These are phyloP conservation scores for Solanum piurae DNA, from an alignment of 257 asterid species.

Conservation along the genomic window DNA sequence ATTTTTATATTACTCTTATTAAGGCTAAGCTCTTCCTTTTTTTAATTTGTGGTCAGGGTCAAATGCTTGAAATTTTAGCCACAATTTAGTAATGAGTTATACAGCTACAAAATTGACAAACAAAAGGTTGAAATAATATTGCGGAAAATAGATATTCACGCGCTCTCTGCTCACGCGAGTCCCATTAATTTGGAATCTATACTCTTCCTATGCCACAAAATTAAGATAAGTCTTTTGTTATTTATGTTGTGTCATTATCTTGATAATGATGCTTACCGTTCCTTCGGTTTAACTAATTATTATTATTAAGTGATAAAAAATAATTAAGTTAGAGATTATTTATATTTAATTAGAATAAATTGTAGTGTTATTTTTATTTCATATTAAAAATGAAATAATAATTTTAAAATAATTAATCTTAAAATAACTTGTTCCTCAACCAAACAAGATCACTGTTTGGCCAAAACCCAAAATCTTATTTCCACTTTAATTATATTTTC, in stretches of 20 bases:
- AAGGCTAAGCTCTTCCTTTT: neutral
- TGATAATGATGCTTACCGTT: neutral
- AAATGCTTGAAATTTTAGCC: neutral
- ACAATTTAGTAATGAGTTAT: neutral
- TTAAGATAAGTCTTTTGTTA: neutral
- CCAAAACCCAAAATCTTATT: no score
- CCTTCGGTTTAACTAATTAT: neutral
- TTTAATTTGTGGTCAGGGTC: neutral
- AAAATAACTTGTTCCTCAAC: no score
- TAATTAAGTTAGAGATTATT: no score
- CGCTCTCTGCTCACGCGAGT: neutral
- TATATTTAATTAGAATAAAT: no score
- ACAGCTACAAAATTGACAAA: neutral
- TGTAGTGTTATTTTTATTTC: neutral
- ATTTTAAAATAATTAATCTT: no score
- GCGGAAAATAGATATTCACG: neutral
- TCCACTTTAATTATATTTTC: no score
- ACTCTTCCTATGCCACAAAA: neutral
- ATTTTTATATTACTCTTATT: neutral
- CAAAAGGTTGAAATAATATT: neutral
- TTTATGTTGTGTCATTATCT: neutral
- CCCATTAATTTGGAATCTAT: neutral
- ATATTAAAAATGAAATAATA: accelerated
- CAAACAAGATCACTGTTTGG: accelerated
- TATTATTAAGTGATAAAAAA: neutral